A percentile compares a stretch with the other conserved stretches of the same genome.
phyloP scores from a whole-genome alignment of 2,329 filamentous ascomycete species.

The Neophaeococcomyces aloes region DNA sequence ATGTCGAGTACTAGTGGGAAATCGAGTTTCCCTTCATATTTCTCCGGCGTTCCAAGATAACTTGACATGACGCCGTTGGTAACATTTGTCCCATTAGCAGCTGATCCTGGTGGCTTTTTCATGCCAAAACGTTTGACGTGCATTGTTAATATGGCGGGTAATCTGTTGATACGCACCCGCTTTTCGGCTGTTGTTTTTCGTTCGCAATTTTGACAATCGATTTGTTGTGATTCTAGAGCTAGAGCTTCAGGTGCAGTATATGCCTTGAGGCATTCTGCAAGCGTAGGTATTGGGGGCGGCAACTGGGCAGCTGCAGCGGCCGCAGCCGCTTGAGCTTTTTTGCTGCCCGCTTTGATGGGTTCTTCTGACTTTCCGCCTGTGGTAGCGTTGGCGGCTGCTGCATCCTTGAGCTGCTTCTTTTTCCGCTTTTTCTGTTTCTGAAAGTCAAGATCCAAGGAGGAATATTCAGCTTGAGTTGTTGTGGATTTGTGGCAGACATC shows the following conservation, averaged over 20 bases:
- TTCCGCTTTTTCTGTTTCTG: slow-evolving; percentile 54
- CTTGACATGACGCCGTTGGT: slow-evolving; percentile 1
- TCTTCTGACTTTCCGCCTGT: slow-evolving; percentile 1
- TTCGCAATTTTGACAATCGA: slow-evolving; percentile 72
- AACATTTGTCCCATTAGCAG: neutral
- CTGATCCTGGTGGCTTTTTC: slow-evolving; percentile 11
- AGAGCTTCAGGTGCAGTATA: slow-evolving; percentile 76
- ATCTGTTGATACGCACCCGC: slow-evolving; percentile 68
- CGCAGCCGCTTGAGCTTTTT: slow-evolving; percentile 1
- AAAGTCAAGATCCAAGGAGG: slow-evolving; percentile 83
- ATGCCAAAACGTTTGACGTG: slow-evolving; percentile 58
- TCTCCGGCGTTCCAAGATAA: slow-evolving; percentile 40
- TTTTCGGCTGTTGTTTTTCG: slow-evolving; percentile 64
- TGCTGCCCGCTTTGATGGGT: slow-evolving; percentile 1
- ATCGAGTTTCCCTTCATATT: slow-evolving; percentile 75
- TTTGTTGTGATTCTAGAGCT: slow-evolving; percentile 53
- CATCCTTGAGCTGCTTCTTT: slow-evolving; percentile 17
- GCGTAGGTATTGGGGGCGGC: slow-evolving; percentile 36
- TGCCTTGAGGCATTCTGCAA: slow-evolving; percentile 71
- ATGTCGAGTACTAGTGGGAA: slow-evolving; percentile 85
- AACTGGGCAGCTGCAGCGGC: slow-evolving; percentile 1
- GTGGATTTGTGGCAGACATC: slow-evolving; percentile 75
- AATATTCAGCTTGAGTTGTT: slow-evolving; percentile 74
- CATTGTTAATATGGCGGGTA: slow-evolving; percentile 83
- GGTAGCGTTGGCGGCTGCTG: slow-evolving; percentile 12